Base-by-base conservation (phyloP, 331 rosid species). In the Rosa hybrid region DNA sequence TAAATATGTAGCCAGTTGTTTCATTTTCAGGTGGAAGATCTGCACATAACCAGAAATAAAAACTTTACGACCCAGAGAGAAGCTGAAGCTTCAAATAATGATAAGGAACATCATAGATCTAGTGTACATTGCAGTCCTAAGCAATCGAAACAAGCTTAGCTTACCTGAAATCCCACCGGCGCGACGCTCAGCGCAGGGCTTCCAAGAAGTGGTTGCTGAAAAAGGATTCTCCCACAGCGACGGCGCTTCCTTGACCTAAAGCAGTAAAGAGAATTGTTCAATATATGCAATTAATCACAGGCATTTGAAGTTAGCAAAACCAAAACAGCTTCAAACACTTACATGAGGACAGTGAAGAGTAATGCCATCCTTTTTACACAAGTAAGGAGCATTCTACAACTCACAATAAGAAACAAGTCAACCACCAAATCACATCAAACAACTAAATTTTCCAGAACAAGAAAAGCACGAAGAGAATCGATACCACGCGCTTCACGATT, bases 211-310 rank as follows among this genome's bases (percentile, higher is more conserved):
- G 12, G 99, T 96, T 17, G 99, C 91, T 5, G 98, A 96, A 79
- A 72, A 88, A 41, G 99, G 99, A 88, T 96, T 96, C 86, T 96
- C 97, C 99, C 99, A 96, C 14, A 96, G 98, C 34, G 99, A 96
- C 25, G 92, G 85, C 14, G 90, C 78, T 86, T 96, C 99, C 87
- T 96, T 96, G 12, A 93, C 99, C 99, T 96, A 72, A 34, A 80
- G 59, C 59, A 18, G 46, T 20, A 27, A 62, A 8, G 14, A 23
- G 7, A 71, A 46, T n/a, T 0, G 21, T 38, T 30, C 39, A 70
- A 63, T 59, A 51, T 59, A 41, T 12, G 1, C 23, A 20, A 46
- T 14, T 39, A 16, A 59, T 48, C 20, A 57, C 51, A 27, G 16
- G 42, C 2, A 76, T 65, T 51, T 13, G 30, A 67, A 57, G 10